Base-by-base conservation (phyloP, 345 rosid genomes). In the Fremontodendron californicum region DNA sequence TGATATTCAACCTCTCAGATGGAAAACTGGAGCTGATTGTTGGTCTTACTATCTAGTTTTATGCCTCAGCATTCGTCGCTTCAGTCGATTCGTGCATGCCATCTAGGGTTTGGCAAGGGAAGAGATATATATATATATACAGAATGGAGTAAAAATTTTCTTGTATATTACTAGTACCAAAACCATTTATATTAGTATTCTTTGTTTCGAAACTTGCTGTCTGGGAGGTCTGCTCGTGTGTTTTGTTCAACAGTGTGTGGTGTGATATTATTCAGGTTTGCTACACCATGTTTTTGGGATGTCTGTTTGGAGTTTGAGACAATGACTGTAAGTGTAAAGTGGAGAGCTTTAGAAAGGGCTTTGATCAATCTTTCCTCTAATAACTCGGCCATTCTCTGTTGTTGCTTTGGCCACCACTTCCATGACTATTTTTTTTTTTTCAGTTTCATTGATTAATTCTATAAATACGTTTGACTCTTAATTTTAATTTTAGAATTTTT, bases 261-360 rank as follows among this genome's bases (percentile, higher is more conserved):
- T 81, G 86, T 81, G 84, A 82, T 80, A 64, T 23, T 75, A 35
- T 60, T 60, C 72, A 77, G 75, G 84, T 37, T 84, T 82, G 81
- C 69, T 58, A 23, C 58, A 35, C 39, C 68, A 21, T 78, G 61
- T 58, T 48, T 33, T 73, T 73, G 78, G 13, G 46, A 19, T 79
- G 46, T 77, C 66, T 60, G 23, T 42, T 73, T 75, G 71, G 72
- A 78, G 79, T 61, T 75, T 82, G 70, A 40, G 80, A 74, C 77
- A 42, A 58, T 67, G 40, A 46, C 51, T n/a, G n/a, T n/a, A n/a
- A 10, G 1, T 54, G 5, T 31, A 62, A 48, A 48, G 27, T 60
- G 58, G 78, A 51, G 71, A 35, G 64, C 70, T 73, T 48, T 27
- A 18, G 40, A 21, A 27, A 46, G 13, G 33, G 46, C 71, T 46